Evolutionary conservation across 1,284 basidiomycete species (phyloP), one percentile per base, ranked within the genome.

Genomic region (Heterobasidion irregulare): DNA sequence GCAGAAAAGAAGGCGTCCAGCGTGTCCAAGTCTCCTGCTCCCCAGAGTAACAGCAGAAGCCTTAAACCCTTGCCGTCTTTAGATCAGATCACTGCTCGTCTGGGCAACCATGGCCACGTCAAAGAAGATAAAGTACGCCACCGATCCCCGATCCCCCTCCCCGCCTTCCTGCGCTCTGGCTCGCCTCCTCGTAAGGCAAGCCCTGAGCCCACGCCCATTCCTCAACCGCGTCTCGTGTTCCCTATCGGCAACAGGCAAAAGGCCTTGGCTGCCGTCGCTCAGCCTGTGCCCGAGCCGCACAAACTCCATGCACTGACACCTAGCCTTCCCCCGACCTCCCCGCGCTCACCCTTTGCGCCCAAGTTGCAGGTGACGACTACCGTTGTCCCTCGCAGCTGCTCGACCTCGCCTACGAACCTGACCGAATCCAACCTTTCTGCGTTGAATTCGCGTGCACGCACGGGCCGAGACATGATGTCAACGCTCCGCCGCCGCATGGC

Each of bases 61-160:
- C 64, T 62, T 54, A 71, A 69, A 59, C 61, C 67, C 43, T 61
- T 83, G 38, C 86, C 87, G 12, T 89, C 87, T 15, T 77, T 91
- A 57, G 86, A 87, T 61, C 79, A 89, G 65, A 89, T 90, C 60
- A 80, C 82, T 43, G 82, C 84, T 50, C 83, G 77, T 57, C 63
- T 89, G 60, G 75, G 70, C 59, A 70, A 71, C 33, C 72, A 72
- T 58, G 65, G 63, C 33, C 66, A 64, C 53, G 59, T 57, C 32
- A 49, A 58, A 16, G 62, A 60, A 47, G 62, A 56, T 34, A 61
- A 65, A 53, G 47, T 55, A 55, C 53, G 55, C 56, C 53, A 62
- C 55, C 63, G 59, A 47, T 57, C 56, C 33, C 61, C 63, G 52
- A 68, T 66, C 52, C 74, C 74, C 46, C 67, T 81, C 33, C 77